Percentiles rank a stretch among this genome's conserved stretches.
phyloP scores from a whole-genome alignment of 2,329 filamentous ascomycete genomes.

The Aspergillus japonicus region DNA sequence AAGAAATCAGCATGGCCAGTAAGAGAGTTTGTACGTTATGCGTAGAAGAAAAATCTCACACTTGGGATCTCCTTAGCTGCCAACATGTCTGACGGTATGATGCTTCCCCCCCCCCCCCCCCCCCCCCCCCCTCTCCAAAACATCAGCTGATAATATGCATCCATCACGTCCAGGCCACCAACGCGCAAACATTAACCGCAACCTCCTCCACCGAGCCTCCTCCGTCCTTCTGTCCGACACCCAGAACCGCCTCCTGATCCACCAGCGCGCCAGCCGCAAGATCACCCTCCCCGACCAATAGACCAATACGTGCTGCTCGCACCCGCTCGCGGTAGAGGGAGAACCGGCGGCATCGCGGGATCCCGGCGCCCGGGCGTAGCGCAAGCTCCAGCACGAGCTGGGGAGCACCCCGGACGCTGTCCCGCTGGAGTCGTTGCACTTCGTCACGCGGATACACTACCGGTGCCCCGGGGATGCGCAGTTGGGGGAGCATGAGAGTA shows the following conservation, averaged over 20 bases:
- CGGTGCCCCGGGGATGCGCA: not conserved
- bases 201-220: not conserved
- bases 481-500: not conserved
- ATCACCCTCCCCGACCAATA: not conserved
- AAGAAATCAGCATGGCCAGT: not conserved
- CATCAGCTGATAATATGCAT: not conserved
- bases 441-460: not conserved
- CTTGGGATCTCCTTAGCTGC: slow-evolving; percentile 22
- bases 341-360: not conserved
- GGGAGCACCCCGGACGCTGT: not conserved
- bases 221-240: not conserved
- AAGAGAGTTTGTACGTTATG: not conserved
- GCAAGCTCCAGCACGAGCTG: not conserved
- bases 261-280: not conserved
- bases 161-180: not conserved
- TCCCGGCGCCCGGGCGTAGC: not conserved
- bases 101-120: slow-evolving; percentile 1
- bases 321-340: not conserved
- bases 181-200: not conserved
- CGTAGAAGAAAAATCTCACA: slow-evolving; percentile 13
- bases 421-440: not conserved
- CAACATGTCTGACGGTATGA: slow-evolving; percentile 48
- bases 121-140: not conserved
- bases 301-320: not conserved
- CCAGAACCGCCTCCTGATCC: not conserved